Evolutionary conservation across 1,284 basidiomycete genomes (phyloP).

Genomic region (Marasmius fiardii): DNA sequence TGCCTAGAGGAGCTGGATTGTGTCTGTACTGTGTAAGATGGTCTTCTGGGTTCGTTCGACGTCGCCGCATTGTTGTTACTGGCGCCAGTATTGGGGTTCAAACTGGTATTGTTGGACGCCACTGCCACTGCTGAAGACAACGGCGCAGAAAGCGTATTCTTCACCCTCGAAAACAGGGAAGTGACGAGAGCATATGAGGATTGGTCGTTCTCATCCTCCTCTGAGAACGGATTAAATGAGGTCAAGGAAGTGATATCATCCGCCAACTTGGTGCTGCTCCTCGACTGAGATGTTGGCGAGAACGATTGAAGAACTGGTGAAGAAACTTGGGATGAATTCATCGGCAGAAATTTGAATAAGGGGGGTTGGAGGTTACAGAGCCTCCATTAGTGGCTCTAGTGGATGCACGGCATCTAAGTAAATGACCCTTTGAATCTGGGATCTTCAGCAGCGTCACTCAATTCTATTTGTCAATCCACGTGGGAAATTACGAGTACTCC

Average conservation of each 20-base stretch:
- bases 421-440: no score
- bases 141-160: conserved; percentile 68
- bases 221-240: conserved; percentile 82
- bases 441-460: no score
- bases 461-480: no score
- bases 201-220: conserved; percentile 82
- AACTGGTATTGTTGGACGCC: conserved; percentile 29
- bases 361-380: neutral
- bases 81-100: conserved; percentile 26
- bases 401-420: no score
- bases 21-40: conserved; percentile 41
- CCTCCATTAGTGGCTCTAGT: neutral
- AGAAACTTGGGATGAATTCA: conserved; percentile 24
- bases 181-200: conserved; percentile 78
- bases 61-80: neutral
- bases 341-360: neutral
- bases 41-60: conserved; percentile 50
- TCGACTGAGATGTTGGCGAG: conserved; percentile 48
- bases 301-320: conserved; percentile 37
- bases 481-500: no score
- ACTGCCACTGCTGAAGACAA: conserved; percentile 46
- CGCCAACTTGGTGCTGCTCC: conserved; percentile 55
- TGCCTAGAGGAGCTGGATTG: conserved; percentile 45
- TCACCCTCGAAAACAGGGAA: conserved; percentile 73
- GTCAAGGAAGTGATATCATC: conserved; percentile 74